Base-by-base conservation (phyloP, 305 asterid genomes). In the Fraxinus latifolia region DNA sequence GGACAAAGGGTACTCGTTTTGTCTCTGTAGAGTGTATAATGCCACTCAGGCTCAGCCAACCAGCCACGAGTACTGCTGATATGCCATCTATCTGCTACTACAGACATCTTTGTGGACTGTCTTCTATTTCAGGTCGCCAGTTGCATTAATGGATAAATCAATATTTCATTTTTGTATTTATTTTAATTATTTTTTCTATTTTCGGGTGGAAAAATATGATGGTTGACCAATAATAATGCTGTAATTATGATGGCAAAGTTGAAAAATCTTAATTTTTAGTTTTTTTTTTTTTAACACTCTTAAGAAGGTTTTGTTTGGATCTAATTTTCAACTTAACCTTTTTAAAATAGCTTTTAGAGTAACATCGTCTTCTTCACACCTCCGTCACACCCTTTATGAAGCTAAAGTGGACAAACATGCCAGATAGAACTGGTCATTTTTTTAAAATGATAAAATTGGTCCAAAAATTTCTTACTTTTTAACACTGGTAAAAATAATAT, bases 1-100 rank as follows among this genome's bases (percentile, higher is more conserved):
- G 77, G 84, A 86, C 80, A 81, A 79, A 34, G 67, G 85, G 73
- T 85, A 77, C 85, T 81, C 83, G 78, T 80, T 58, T 7, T 9
- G 34, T 76, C 19, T 55, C 17, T 58, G 31, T 17, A 42, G 21
- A 25, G 31, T 39, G 33, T 19, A 74, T 74, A 14, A n/a, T 39
- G 78, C 60, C 60, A 47, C 60, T 42, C n/a, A 42, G 53, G 53
- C 4, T 42, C 53, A 42, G 17, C 55, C 55, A 37, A 12, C 47
- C 47, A 39, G 17, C 55, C 55, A 44, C 17, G 55, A 44, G 17
- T 12, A 44, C 55, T 12, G 3, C 58, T 14, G 58, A 47, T 47
- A 14, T 14, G 58, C 4, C 58, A 0, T 47, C 19, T 47, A 47
- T 47, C 36, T 74, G 78, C 78, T 19, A 44, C 58, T 17, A 19